phyloP scores from a whole-genome alignment of 805 yeast species.

The Saccharomycopsis olivae region DNA sequence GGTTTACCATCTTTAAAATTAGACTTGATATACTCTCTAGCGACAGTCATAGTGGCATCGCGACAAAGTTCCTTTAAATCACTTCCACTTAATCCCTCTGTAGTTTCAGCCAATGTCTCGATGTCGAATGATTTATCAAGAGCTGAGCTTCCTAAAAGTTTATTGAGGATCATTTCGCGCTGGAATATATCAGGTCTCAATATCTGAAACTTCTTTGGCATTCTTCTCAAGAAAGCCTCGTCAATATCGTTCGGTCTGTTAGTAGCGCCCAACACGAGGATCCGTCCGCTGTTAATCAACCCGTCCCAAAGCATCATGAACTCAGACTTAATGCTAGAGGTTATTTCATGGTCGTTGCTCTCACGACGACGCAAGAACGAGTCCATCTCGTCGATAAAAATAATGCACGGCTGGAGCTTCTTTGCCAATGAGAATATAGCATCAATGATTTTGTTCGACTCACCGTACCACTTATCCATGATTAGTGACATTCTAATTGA shows the following conservation, averaged over 20 bases:
- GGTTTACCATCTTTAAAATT: conserved; percentile 37
- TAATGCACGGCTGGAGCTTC: conserved; percentile 87
- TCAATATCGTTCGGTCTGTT: conserved; percentile 89
- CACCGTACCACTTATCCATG: conserved; percentile 98
- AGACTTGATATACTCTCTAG: conserved; percentile 68
- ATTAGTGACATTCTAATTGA: conserved; percentile 87
- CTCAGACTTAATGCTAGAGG: conserved; percentile 89
- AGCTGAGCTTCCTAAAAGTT: conserved; percentile 55
- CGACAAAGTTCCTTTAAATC: conserved; percentile 87
- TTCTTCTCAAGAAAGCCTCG: conserved; percentile 80
- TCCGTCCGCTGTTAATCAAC: conserved; percentile 60
- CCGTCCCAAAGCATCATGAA: no score
- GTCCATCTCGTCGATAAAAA: conserved; percentile 94
- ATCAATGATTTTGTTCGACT: conserved; percentile 85
- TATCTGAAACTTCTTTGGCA: conserved; percentile 84
- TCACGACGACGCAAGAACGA: conserved; percentile 83
- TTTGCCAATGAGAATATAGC: conserved; percentile 85
- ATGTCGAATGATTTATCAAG: conserved; percentile 44
- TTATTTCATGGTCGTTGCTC: conserved; percentile 85
- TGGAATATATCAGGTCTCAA: conserved; percentile 60
- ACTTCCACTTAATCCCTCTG: conserved; percentile 80
- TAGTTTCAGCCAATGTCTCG: conserved; percentile 45
- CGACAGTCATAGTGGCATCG: conserved; percentile 84
- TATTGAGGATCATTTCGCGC: conserved; percentile 57
- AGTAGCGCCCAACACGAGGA: conserved; percentile 89